Evolutionary conservation across 116 monocot genomes (phyloP), one percentile per base, ranked within the genome.

Genomic region (Trichopus zeylanicus): DNA sequence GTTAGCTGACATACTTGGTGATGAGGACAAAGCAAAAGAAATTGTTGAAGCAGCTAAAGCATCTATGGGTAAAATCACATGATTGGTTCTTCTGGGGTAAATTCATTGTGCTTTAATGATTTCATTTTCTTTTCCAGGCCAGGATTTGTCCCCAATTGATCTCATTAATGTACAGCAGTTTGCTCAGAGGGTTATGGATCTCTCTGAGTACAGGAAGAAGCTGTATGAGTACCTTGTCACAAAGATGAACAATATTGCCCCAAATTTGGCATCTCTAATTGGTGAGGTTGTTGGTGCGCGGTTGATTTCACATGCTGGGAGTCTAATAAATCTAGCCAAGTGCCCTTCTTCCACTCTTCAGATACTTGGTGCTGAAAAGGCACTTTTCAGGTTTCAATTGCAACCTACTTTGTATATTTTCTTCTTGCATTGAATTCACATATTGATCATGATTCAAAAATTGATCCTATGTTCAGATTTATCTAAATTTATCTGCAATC

Each of bases 1-100:
- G 8, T 63, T 94, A 53, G 78, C 80, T 35, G 89, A 94, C 46
- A 74, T 94, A 57, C 66, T 89, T 52, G 86, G 89, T 18, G 94
- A 94, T 68, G 94, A 94, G 58, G 94, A 94, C 35, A 89, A 94
- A 71, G 80, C 94, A 29, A 89, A 89, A 37, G 89, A 86, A 65
- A 74, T 94, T 80, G 86, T 94, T 51, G 89, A 86, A 86, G 94
- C 94, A 53, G 89, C 94, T 31, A 94, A 89, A 76, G 80, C 94
- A 53, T 94, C 94, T 9, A 86, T 89, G 94, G 86, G 86, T 86
- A 78, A 66, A n/a, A 5, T 31, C 32, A n/a, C 23, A 9, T 71
- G 49, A 15, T 26, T 29, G 2, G 46, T 23, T 38, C 62, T 64
- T 39, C 29, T 29, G 23, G 19, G 21, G 21, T 49, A 24, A 24